Conservation (phyloP, 129 eudicot species). For the Oenanthe sinensis region DNA sequence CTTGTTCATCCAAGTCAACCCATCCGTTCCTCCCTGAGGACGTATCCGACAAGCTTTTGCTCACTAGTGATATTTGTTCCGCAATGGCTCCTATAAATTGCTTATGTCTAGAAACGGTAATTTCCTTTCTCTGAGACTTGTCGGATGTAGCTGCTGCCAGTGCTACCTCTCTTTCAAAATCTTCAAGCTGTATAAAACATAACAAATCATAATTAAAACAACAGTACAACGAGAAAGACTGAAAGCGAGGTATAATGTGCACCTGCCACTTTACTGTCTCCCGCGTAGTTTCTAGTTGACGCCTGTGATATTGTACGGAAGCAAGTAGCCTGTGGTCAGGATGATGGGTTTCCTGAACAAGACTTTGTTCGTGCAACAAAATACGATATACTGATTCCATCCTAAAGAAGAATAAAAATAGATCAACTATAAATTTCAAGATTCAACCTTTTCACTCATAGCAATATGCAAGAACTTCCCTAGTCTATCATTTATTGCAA, state of each 20-base stretch:
- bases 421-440: not conserved
- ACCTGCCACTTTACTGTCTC: constrained; percentile 45
- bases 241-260: not conserved
- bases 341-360: constrained; percentile 16
- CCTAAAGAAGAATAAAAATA: constrained; percentile 14
- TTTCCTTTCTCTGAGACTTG: constrained; percentile 22
- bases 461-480: not conserved
- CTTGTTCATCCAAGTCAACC: constrained; percentile 20
- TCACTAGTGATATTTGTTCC: constrained; percentile 24
- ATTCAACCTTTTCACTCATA: not conserved
- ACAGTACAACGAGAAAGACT: not conserved
- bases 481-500: not conserved
- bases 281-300: constrained; percentile 26
- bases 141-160: constrained; percentile 13
- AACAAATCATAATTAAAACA: not conserved
- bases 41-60: constrained; percentile 19
- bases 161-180: constrained; percentile 36
- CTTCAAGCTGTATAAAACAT: constrained; percentile 26
- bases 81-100: constrained; percentile 28
- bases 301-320: constrained; percentile 24
- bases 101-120: constrained; percentile 24
- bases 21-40: constrained; percentile 5
- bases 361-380: constrained; percentile 29
- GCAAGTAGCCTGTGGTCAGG: constrained; percentile 18
- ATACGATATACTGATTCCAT: constrained; percentile 31